Evolutionary conservation across 2,329 filamentous ascomycete genomes (phyloP).

Genomic region (Mycosphaerelloides madeirae): DNA sequence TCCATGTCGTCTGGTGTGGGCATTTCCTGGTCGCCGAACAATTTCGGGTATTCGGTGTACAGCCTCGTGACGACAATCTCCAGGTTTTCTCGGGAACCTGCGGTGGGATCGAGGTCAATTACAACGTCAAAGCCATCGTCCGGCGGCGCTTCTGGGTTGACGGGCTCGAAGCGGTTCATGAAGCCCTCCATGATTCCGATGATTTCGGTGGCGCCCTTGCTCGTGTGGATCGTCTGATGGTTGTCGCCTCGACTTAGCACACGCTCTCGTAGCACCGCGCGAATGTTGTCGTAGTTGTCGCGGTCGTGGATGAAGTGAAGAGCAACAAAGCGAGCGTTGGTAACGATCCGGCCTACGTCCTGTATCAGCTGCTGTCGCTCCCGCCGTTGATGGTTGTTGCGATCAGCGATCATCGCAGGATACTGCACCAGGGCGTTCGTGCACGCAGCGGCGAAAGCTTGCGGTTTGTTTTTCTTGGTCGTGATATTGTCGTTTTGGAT

Average conservation of each 20-base stretch:
- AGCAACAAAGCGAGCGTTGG: constrained; percentile 69
- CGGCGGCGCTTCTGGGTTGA: constrained; percentile 62
- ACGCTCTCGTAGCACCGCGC: constrained; percentile 68
- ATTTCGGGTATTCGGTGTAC: constrained; percentile 69
- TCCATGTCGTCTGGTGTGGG: constrained; percentile 73
- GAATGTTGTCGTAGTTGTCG: constrained; percentile 63
- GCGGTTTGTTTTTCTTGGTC: constrained; percentile 67
- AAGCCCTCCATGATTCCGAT: constrained; percentile 94
- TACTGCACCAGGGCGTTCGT: constrained; percentile 59
- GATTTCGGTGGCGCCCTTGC: constrained; percentile 67
- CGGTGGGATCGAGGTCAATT: constrained; percentile 75
- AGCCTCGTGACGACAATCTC: constrained; percentile 71
- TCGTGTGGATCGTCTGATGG: constrained; percentile 94
- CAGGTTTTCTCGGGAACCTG: constrained; percentile 77
- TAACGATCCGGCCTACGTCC: constrained; percentile 62
- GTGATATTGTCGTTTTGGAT: constrained; percentile 96
- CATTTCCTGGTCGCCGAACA: constrained; percentile 59
- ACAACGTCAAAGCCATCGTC: constrained; percentile 78
- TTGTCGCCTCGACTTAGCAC: constrained; percentile 87
- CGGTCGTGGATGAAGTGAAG: constrained; percentile 80
- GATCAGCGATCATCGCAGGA: constrained; percentile 78
- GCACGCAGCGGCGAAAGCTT: constrained; percentile 69
- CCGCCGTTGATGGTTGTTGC: constrained; percentile 86
- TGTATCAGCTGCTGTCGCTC: constrained; percentile 84
- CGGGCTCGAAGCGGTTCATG: constrained; percentile 74